Base-by-base conservation (phyloP, 306 rosid genomes). In the Hippophae tibetana region DNA sequence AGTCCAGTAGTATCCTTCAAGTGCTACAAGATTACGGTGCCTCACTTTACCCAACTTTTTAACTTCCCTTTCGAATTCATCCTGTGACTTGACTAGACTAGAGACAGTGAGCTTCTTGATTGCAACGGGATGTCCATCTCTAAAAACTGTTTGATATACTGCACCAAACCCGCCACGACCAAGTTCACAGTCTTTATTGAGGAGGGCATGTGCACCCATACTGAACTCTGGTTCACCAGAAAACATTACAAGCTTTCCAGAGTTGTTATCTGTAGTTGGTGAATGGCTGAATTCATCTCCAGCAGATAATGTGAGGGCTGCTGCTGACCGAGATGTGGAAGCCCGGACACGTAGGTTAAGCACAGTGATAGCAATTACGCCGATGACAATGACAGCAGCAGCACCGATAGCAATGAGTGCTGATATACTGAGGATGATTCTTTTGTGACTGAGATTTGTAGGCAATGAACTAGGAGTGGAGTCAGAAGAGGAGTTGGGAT, bases 1-100 rank as follows among this genome's bases (percentile, higher is more conserved):
- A 54, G 99, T 93, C 99, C 99, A 93, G 81, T 93, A 93, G 76
- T 93, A 93, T 52, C 99, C 99, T 76, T 93, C 96, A 5, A 93
- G 86, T 58, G 82, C 88, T 40, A 88, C 95, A 8, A 93, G 95
- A 78, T 93, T 84, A 57, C 74, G 83, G 76, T 93, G 97, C 76
- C 80, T 78, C 57, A 88, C 81, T 76, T 93, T 88, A 45, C 99
- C 99, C 69, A 93, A 43, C 59, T 88, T 88, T 79, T 88, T 93
- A 60, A 93, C 99, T 66, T 93, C 99, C 80, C 94, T 73, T 68
- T 93, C 97, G 45, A 93, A 93, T 54, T 93, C 99, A 5, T 84
- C 97, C 73, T 83, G 97, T 52, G 99, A 93, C 74, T 93, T 93
- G 71, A 93, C 97, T 12, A 93, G 99, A 67, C 99, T 93, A 23